Evolutionary conservation across 2,329 filamentous ascomycete species (phyloP), one percentile per base, ranked within the genome.

Genomic region (Microthyrium microscopicum): DNA sequence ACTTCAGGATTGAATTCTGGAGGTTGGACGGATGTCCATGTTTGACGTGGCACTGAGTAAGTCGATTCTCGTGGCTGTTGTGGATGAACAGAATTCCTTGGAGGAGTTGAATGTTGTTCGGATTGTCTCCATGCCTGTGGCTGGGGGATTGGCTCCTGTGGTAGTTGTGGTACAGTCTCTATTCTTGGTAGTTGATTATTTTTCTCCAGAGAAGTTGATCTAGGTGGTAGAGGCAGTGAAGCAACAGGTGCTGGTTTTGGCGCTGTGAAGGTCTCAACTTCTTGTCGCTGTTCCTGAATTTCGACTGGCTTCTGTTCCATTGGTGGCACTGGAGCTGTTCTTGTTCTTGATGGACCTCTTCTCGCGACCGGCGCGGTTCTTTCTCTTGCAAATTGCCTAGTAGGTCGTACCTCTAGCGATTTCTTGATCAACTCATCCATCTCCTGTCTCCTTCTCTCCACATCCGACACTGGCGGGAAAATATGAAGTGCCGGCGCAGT

Each of bases 391-490:
- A 19, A 37, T 9, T 29, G 35, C n/a, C 35, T 30, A 11, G 22
- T 22, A 5, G 35, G 35, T 18, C 35, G 29, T 25, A 37, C 20
- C 21, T 37, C 35, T 30, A 37, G 32, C 18, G 29, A 33, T 15
- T 21, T 32, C 16, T 30, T 20, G 21, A 37, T 37, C 21, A 33
- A 15, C n/a, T 37, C 35, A 29, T 37, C 35, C 17, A 37, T 26
- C 18, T 25, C 33, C 18, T 32, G 29, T 20, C 29, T 32, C 20
- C 35, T 32, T 24, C 24, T 33, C 15, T 19, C 18, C 5, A 33
- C 35, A n/a, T 37, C 29, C 30, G 32, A 29, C n/a, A 37, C 30
- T 17, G 35, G 35, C 11, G 35, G 35, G 21, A 37, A 37, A n/a
- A 37, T 37, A 20, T 37, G 30, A 11, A 37, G 21, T n/a, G 25